phyloP scores from a whole-genome alignment of 2,329 filamentous ascomycete species.

The Nemania bipapillata region DNA sequence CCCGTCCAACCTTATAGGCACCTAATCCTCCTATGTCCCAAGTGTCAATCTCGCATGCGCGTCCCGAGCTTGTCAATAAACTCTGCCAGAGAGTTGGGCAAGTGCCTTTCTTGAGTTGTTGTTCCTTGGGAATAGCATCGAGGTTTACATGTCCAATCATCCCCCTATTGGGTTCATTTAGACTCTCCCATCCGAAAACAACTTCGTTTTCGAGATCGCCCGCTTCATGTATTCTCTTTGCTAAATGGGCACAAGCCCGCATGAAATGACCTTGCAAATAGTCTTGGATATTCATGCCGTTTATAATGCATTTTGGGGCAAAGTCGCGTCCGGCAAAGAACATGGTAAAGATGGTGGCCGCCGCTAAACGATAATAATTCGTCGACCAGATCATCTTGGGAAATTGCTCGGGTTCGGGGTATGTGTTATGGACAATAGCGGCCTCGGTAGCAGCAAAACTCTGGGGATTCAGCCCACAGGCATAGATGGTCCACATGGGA shows the following conservation, averaged over 20 bases:
- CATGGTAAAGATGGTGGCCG: constrained; percentile 90
- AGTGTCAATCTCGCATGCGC: constrained; percentile 86
- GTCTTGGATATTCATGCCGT: constrained; percentile 95
- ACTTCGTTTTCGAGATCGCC: constrained; percentile 87
- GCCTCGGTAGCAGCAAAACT: constrained; percentile 88
- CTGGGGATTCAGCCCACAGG: constrained; percentile 87
- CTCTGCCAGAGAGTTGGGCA: constrained; percentile 95
- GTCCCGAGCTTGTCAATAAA: constrained; percentile 88
- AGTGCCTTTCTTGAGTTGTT: constrained; percentile 91
- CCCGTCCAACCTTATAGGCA: constrained; percentile 86
- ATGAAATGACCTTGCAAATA: constrained; percentile 91
- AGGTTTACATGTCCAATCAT: constrained; percentile 86
- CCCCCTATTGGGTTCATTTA: constrained; percentile 94
- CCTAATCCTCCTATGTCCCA: constrained; percentile 96
- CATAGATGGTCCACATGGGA: constrained; percentile 97
- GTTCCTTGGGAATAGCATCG: constrained; percentile 81
- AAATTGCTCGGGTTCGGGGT: constrained; percentile 82
- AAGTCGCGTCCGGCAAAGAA: constrained; percentile 94
- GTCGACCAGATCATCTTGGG: constrained; percentile 99
- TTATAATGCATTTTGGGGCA: constrained; percentile 93
- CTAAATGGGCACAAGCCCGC: constrained; percentile 80
- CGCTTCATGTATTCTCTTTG: constrained; percentile 85
- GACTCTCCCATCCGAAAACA: constrained; percentile 93
- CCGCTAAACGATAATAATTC: constrained; percentile 89
- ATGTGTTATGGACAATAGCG: constrained; percentile 94